phyloP scores from a whole-genome alignment of 805 yeast genomes.

The Hyphopichia homilentoma region DNA sequence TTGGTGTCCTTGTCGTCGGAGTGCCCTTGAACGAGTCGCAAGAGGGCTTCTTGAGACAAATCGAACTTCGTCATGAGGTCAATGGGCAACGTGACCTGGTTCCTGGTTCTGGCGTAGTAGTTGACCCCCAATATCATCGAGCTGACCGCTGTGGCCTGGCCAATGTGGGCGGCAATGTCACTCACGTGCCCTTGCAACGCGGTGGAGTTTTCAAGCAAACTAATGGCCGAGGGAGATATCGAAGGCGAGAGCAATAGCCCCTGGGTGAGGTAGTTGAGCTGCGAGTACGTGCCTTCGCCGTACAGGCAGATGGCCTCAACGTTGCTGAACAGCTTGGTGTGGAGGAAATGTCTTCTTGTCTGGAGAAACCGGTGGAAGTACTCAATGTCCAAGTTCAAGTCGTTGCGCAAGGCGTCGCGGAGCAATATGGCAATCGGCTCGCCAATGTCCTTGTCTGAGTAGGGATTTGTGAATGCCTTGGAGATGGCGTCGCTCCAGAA shows the following conservation, averaged over 20 bases:
- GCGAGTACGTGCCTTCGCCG: constrained; percentile 80
- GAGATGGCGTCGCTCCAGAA: constrained; percentile 69
- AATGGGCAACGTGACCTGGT: constrained; percentile 58
- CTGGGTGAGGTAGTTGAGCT: constrained; percentile 64
- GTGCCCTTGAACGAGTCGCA: constrained; percentile 47
- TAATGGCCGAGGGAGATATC: constrained; percentile 53
- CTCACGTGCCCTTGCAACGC: constrained; percentile 42
- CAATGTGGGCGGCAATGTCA: constrained; percentile 74
- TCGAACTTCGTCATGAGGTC: constrained; percentile 51
- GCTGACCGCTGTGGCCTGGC: constrained; percentile 75
- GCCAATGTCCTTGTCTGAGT: constrained; percentile 36
- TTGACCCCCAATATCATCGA: constrained; percentile 57
- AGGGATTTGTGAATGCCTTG: constrained; percentile 38
- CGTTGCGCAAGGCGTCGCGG: constrained; percentile 47
- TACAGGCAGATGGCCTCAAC: constrained; percentile 62
- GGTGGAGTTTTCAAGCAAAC: constrained; percentile 44
- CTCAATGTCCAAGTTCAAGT: constrained; percentile 47
- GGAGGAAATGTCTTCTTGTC: constrained; percentile 52
- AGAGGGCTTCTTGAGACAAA: constrained; percentile 61
- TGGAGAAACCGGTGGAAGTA: constrained; percentile 59
- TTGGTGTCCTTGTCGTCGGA: constrained; percentile 20
- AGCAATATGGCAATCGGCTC: constrained; percentile 67
- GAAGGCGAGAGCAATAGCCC: constrained; percentile 54
- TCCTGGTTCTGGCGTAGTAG: constrained; percentile 50
- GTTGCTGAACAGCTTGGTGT: constrained; percentile 42